These are phyloP conservation scores for Bipolaris sorokiniana DNA, from an alignment of 2,329 filamentous ascomycete species.

Conservation along the genomic window DNA sequence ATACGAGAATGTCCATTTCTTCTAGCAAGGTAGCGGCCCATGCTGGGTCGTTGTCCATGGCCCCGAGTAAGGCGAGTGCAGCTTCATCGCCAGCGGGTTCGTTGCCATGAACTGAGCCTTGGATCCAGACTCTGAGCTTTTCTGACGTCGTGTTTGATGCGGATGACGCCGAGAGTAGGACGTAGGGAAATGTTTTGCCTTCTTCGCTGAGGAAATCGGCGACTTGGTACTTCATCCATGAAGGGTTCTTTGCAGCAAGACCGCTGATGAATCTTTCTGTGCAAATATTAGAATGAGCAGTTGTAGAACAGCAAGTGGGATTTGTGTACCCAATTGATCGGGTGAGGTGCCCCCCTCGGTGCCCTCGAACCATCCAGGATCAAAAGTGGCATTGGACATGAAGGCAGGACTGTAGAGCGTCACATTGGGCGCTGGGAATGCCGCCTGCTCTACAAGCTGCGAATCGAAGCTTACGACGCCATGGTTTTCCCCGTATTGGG, in stretches of 20 bases:
- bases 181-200: constrained; percentile 41
- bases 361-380: constrained; percentile 37
- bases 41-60: constrained; percentile 40
- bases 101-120: constrained; percentile 48
- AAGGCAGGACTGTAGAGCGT: constrained; percentile 44
- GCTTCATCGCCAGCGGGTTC: constrained; percentile 49
- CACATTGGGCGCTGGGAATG: constrained; percentile 42
- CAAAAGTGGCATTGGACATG: constrained; percentile 33
- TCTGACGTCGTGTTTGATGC: constrained; percentile 7
- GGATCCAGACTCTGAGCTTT: constrained; percentile 49
- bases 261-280: constrained; percentile 32
- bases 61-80: constrained; percentile 44
- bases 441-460: constrained; percentile 41
- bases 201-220: constrained; percentile 45
- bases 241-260: constrained; percentile 39
- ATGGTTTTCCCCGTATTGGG: constrained; percentile 44
- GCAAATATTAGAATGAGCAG: not conserved
- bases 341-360: constrained; percentile 42
- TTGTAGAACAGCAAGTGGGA: constrained; percentile 26
- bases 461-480: constrained; percentile 35
- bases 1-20: constrained; percentile 42
- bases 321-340: not conserved
- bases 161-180: constrained; percentile 32
- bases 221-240: constrained; percentile 39
- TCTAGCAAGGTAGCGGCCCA: constrained; percentile 43